Percentiles rank a stretch among this genome's conserved stretches.
Evolutionary conservation across 352 stramenopile species (phyloP).

Genomic region (Pythium insidiosum): DNA sequence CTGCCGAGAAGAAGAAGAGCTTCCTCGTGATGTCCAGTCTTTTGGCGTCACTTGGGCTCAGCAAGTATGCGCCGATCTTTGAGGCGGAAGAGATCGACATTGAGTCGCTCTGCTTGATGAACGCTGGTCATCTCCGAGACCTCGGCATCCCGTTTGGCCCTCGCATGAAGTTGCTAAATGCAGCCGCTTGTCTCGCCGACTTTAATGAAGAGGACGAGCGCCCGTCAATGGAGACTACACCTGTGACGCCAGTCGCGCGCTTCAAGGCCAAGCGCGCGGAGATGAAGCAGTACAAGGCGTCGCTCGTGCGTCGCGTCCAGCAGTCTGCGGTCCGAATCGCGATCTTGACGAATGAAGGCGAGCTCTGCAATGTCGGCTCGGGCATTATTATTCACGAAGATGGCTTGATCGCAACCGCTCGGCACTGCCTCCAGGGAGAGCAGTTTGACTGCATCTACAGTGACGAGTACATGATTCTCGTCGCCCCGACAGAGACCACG

Average conservation of each 20-base stretch:
- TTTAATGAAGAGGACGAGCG: constrained; percentile 77
- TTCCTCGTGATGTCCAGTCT: constrained; percentile 83
- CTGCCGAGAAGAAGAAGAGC: constrained; percentile 85
- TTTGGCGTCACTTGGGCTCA: constrained; percentile 62
- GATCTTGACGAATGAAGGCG: constrained; percentile 77
- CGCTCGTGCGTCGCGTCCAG: constrained; percentile 75
- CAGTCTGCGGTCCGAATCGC: constrained; percentile 81
- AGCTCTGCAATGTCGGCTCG: constrained; percentile 81
- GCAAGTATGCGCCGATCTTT: constrained; percentile 82
- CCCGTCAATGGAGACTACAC: constrained; percentile 46
- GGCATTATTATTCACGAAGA: constrained; percentile 83
- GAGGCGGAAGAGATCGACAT: constrained; percentile 87
- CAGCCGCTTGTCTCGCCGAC: constrained; percentile 70
- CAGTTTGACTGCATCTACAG: constrained; percentile 86
- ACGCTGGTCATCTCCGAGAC: constrained; percentile 73
- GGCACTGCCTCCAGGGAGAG: constrained; percentile 74
- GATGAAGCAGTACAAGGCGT: constrained; percentile 85
- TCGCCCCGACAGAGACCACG: constrained; percentile 76
- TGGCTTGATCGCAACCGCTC: constrained; percentile 70
- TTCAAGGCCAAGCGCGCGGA: constrained; percentile 74
- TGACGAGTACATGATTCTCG: constrained; percentile 83
- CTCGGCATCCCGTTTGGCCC: constrained; percentile 78
- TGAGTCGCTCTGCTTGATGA: constrained; percentile 83
- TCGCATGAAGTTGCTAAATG: constrained; percentile 82
- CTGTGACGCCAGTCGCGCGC: constrained; percentile 66